Base-by-base conservation (phyloP, 495 filamentous ascomycete species). In the Penicillium nucicola region DNA sequence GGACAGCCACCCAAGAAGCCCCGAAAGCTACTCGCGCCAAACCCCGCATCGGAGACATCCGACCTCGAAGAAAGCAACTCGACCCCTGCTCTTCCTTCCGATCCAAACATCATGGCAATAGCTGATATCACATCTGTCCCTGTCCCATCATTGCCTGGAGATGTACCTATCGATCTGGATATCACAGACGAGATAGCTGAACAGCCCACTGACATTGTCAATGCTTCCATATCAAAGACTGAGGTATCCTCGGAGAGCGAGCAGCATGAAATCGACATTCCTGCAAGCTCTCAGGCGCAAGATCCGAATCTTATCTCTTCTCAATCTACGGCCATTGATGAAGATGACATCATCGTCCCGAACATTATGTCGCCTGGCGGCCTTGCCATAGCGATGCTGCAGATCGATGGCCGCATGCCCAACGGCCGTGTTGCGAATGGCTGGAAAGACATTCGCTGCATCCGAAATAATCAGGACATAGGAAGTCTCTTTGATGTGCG, bases 391-490 rank as follows among this genome's bases (percentile, higher is more conserved):
- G 65, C 66, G 17, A 75, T 81, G 10, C 34, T 79, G 8, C 65
- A 72, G 42, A 57, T 71, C 22, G 76, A 82, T 22, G 62, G 62
- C 19, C 56, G 62, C n/a, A 49, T 23, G 13, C 39, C 48, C 4
- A 48, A 51, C 42, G 70, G 71, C 3, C 69, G 75, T 15, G 68
- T 63, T 36, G 59, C 62, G 1, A 82, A 79, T 63, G 58, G 75
- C 5, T 83, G 79, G 79, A 79, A 80, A 51, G 62, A 68, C 28
- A 52, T 80, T 35, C 76, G 79, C 5, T 74, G 68, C 38, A 71
- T 70, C 28, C 67, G 79, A 19, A 61, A 77, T 25, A 78, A 83
- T 28, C 79, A 83, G 60, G 80, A 82, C 44, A 75, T 81, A 54
- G 80, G 79, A 6, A 76, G 65, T 43, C 66, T 81, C 9, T 83